Evolutionary conservation across 495 filamentous ascomycete species (phyloP).

Genomic region (Aspergillus mulundensis): DNA sequence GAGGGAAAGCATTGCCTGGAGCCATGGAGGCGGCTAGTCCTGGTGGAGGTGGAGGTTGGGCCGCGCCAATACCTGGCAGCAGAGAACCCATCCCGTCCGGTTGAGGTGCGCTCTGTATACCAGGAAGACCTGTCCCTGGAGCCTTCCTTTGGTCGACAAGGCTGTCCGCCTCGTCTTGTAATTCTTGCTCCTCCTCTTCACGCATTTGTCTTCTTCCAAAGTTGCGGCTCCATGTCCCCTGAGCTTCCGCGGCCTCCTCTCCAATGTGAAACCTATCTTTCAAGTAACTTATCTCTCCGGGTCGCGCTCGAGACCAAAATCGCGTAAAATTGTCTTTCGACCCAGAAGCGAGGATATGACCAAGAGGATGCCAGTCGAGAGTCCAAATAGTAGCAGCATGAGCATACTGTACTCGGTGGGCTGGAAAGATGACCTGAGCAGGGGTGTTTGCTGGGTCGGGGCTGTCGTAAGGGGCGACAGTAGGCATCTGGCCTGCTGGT

Average conservation of each 20-base stretch:
- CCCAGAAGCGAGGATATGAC: conserved; percentile 96
- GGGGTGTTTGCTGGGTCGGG: conserved; percentile 72
- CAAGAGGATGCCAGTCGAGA: conserved; percentile 93
- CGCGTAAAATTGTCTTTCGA: conserved; percentile 95
- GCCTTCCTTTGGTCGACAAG: conserved; percentile 88
- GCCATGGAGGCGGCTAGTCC: conserved; percentile 49
- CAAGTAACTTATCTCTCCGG: conserved; percentile 77
- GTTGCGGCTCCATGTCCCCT: conserved; percentile 86
- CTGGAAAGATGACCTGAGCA: conserved; percentile 82
- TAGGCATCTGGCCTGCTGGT: conserved; percentile 61
- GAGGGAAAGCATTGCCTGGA: conserved; percentile 23
- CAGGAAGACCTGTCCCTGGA: conserved; percentile 45
- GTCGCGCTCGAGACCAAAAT: conserved; percentile 88
- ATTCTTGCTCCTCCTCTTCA: conserved; percentile 87
- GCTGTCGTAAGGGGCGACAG: conserved; percentile 77
- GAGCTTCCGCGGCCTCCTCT: conserved; percentile 85
- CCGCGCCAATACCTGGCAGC: conserved; percentile 46
- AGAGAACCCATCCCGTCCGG: conserved; percentile 32
- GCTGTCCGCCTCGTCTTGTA: conserved; percentile 88
- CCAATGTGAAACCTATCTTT: conserved; percentile 93
- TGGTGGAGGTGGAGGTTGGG: conserved; percentile 46
- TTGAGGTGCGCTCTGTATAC: conserved; percentile 44
- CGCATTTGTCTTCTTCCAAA: conserved; percentile 73
- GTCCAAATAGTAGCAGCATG: conserved; percentile 96
- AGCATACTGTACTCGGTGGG: conserved; percentile 77